Percentiles rank a stretch among this genome's conserved stretches.
Conservation (phyloP, 306 rosid species). For the Alnus glutinosa region DNA sequence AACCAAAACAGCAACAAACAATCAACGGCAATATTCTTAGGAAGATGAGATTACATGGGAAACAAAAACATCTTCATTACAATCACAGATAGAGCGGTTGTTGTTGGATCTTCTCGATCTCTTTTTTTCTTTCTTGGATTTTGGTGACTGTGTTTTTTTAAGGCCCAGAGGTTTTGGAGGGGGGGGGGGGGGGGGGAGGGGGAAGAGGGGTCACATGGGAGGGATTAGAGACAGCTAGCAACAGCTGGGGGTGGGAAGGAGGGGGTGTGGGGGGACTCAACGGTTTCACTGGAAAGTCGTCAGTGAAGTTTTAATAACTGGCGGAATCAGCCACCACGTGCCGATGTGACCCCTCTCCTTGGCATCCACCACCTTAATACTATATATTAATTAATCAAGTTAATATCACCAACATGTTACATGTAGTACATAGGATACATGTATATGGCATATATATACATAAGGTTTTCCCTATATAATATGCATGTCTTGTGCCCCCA, state of each 20-base stretch:
- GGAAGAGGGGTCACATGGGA: slow-evolving; percentile 74
- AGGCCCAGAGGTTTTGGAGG: slow-evolving; percentile 50
- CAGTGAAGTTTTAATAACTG: slow-evolving; percentile 44
- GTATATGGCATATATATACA: too few species aligned
- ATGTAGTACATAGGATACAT: too few species aligned
- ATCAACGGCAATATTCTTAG: too few species aligned
- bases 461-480: background rate
- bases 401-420: too few species aligned
- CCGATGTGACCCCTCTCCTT: slow-evolving; percentile 78
- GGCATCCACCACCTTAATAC: slow-evolving; percentile 36
- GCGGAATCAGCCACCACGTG: slow-evolving; percentile 85
- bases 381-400: background rate
- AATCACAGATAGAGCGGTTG: background rate
- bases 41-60: background rate
- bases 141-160: slow-evolving; percentile 23
- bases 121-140: slow-evolving; percentile 19
- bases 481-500: background rate
- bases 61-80: background rate
- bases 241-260: slow-evolving; percentile 60
- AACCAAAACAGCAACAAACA: slow-evolving; percentile 1
- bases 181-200: slow-evolving; percentile 31
- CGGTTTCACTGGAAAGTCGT: slow-evolving; percentile 58
- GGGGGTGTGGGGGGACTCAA: slow-evolving; percentile 30
- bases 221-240: slow-evolving; percentile 89
- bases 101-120: slow-evolving; percentile 14